Evolutionary conservation across 768 basidiomycete genomes (phyloP).

Genomic region (Termitomyces sp.): DNA sequence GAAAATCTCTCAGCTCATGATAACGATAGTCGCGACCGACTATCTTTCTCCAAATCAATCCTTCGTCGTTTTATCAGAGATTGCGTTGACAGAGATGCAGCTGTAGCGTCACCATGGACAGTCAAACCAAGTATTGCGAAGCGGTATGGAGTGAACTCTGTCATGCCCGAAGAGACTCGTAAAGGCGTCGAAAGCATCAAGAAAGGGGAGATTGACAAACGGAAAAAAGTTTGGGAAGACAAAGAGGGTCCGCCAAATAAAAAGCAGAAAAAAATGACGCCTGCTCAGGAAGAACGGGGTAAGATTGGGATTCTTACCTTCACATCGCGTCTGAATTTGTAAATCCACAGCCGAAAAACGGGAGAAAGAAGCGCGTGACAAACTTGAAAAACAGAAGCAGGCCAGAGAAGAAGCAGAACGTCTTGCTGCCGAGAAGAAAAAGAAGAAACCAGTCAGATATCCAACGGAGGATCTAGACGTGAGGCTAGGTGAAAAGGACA

Average conservation of each 20-base stretch:
- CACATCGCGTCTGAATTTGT: slow-evolving; percentile 16
- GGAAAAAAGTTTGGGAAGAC: slow-evolving; percentile 88
- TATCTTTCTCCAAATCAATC: slow-evolving; percentile 95
- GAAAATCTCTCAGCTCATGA: background rate
- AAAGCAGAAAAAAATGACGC: slow-evolving; percentile 75
- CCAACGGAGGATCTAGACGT: slow-evolving; percentile 92
- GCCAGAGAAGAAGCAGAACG: slow-evolving; percentile 69
- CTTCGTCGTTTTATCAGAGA: slow-evolving; percentile 95
- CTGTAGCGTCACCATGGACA: slow-evolving; percentile 93
- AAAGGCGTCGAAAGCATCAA: slow-evolving; percentile 75
- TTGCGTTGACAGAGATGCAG: slow-evolving; percentile 88
- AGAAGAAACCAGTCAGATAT: slow-evolving; percentile 87
- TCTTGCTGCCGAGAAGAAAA: slow-evolving; percentile 72
- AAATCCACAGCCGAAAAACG: slow-evolving; percentile 48
- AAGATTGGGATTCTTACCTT: slow-evolving; percentile 10
- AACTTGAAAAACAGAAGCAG: slow-evolving; percentile 57
- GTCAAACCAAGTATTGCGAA: slow-evolving; percentile 84
- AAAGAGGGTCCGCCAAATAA: slow-evolving; percentile 79
- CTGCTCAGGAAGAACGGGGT: slow-evolving; percentile 76
- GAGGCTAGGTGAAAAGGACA: slow-evolving; percentile 73
- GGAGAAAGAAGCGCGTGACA: slow-evolving; percentile 66
- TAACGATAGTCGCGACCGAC: slow-evolving; percentile 75
- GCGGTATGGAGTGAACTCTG: slow-evolving; percentile 76
- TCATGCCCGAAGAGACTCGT: slow-evolving; percentile 83
- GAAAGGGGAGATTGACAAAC: slow-evolving; percentile 87